phyloP scores from a whole-genome alignment of 306 rosid genomes.

The Citrullus colocynthis region DNA sequence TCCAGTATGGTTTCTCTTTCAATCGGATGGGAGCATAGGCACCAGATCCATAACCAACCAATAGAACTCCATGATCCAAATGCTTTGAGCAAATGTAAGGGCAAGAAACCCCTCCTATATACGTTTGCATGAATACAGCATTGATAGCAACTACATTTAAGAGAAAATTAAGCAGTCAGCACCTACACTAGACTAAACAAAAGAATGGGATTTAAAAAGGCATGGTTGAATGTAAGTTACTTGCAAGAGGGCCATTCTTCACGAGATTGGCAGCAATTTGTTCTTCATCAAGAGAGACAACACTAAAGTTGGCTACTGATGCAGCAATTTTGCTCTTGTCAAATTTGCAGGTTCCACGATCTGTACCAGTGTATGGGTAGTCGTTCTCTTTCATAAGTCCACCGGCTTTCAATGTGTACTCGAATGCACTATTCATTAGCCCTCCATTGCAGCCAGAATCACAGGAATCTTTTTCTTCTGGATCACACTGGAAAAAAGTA shows the following conservation, averaged over 20 bases:
- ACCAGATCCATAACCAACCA: conserved; percentile 75
- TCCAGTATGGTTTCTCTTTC: conserved; percentile 94
- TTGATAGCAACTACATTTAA: conserved; percentile 75
- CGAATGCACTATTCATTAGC: conserved; percentile 95
- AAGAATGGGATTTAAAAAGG: background rate
- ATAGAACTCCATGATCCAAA: conserved; percentile 67
- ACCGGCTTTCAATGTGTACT: conserved; percentile 79
- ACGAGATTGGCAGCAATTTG: conserved; percentile 94
- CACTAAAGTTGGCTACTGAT: conserved; percentile 83
- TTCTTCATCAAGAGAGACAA: conserved; percentile 71
- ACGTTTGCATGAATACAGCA: conserved; percentile 92
- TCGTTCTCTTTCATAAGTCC: conserved; percentile 88
- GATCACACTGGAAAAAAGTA: conserved; percentile 65
- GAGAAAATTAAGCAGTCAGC: background rate
- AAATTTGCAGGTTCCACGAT: conserved; percentile 65
- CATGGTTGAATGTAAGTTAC: conserved; percentile 12
- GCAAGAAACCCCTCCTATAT: conserved; percentile 85
- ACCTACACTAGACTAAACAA: background rate
- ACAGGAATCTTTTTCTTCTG: conserved; percentile 73
- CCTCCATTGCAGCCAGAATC: conserved; percentile 92
- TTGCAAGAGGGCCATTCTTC: conserved; percentile 92
- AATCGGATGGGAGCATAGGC: conserved; percentile 66
- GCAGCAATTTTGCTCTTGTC: conserved; percentile 70
- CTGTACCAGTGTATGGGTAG: conserved; percentile 85
- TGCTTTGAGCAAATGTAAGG: conserved; percentile 80